These are phyloP conservation scores for Rhodosporidiobolus sp. DNA, from an alignment of 768 basidiomycete species.

Conservation along the genomic window DNA sequence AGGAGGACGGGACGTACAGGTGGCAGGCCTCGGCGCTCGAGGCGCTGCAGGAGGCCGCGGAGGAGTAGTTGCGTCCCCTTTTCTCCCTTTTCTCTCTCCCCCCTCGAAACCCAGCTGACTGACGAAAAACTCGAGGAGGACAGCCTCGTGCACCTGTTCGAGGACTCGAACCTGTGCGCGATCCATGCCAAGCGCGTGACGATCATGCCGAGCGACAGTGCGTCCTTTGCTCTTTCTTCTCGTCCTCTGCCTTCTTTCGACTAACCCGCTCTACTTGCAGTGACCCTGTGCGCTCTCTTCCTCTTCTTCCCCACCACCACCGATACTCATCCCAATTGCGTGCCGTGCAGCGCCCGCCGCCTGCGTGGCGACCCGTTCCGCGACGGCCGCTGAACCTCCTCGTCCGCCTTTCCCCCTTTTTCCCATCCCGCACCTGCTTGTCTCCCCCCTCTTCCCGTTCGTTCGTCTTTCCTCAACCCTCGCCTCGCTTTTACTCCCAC, in stretches of 20 bases:
- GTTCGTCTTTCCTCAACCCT: too few species aligned
- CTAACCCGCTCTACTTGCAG: too few species aligned
- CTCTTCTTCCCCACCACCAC: not conserved
- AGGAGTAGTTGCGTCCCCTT: constrained; percentile 51
- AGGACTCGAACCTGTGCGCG: constrained; percentile 28
- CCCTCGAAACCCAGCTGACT: too few species aligned
- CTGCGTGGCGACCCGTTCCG: not conserved
- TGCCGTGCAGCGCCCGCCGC: constrained; percentile 2
- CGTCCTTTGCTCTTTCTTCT: not conserved
- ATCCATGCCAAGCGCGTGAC: constrained; percentile 45
- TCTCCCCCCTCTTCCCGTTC: too few species aligned
- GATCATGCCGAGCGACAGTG: constrained; percentile 18
- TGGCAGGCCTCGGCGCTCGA: constrained; percentile 56
- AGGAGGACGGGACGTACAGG: constrained; percentile 55
- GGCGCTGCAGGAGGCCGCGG: constrained; percentile 57
- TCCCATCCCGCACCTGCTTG: not conserved
- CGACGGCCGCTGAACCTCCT: not conserved
- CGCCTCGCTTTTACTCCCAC: too few species aligned
- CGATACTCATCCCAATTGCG: not conserved
- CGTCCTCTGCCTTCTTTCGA: not conserved
- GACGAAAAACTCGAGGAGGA: too few species aligned
- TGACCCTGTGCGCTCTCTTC: not conserved
- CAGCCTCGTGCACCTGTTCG: constrained; percentile 23
- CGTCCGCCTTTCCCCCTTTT: not conserved
- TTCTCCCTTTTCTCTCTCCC: constrained; percentile 49